Conservation (phyloP, 2,329 filamentous ascomycete species). For the Paraphaeosphaeria sporulosa region DNA sequence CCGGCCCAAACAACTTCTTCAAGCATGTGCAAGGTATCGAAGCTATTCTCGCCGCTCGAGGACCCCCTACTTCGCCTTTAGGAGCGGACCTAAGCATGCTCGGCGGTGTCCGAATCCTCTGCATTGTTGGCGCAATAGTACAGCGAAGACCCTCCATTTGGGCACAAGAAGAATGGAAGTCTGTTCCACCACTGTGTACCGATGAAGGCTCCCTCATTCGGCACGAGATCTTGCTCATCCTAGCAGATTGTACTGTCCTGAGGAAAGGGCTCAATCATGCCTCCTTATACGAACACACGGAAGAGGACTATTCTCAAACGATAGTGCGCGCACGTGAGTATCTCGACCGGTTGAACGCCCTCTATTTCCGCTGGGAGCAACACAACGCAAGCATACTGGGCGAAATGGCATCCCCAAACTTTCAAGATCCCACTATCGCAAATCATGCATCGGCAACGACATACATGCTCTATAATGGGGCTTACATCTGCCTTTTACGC, state of each 20-base stretch:
- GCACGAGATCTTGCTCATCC: conserved; percentile 29
- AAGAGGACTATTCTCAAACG: conserved; percentile 13
- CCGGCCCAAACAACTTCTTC: conserved; percentile 35
- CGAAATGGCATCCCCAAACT: neutral
- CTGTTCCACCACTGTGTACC: conserved; percentile 18
- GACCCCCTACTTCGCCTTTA: conserved; percentile 24
- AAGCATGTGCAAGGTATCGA: conserved; percentile 40
- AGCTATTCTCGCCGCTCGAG: conserved; percentile 32
- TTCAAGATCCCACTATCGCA: conserved; percentile 24
- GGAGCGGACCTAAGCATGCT: conserved; percentile 26
- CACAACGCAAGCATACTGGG: conserved; percentile 25
- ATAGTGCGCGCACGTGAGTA: conserved; percentile 16
- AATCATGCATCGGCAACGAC: conserved; percentile 31
- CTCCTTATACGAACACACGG: neutral
- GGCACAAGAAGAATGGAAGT: conserved; percentile 34
- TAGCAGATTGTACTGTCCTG: conserved; percentile 35
- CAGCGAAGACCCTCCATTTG: conserved; percentile 29
- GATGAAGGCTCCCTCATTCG: conserved; percentile 25
- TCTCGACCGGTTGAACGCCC: conserved; percentile 16
- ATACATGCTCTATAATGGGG: conserved; percentile 36
- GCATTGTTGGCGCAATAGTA: conserved; percentile 33
- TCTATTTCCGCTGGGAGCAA: conserved; percentile 22
- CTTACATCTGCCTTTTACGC: conserved; percentile 29
- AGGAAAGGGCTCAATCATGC: conserved; percentile 22
- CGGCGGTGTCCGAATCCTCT: conserved; percentile 29